Evolutionary conservation across 2,329 filamentous ascomycete genomes (phyloP).

Genomic region (Paramyrothecium sp.): DNA sequence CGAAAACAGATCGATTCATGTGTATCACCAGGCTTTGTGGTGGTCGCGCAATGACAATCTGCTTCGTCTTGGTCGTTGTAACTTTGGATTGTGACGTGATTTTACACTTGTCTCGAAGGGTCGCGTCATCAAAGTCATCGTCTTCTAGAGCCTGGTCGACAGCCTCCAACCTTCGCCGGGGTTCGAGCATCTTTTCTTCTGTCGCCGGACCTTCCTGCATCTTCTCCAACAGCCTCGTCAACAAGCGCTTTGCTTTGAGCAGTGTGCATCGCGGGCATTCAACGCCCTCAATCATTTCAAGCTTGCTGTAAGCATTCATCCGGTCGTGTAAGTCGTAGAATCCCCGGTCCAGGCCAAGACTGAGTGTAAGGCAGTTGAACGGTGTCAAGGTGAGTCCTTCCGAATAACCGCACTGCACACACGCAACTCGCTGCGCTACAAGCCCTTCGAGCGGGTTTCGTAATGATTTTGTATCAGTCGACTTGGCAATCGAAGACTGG

Average conservation of each 20-base stretch:
- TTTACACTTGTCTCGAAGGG: constrained; percentile 61
- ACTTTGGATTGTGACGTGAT: constrained; percentile 67
- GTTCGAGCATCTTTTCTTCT: constrained; percentile 50
- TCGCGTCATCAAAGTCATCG: constrained; percentile 75
- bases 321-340: constrained; percentile 74
- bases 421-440: constrained; percentile 84
- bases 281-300: constrained; percentile 85
- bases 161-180: constrained; percentile 56
- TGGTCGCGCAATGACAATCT: constrained; percentile 79
- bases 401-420: constrained; percentile 79
- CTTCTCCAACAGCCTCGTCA: constrained; percentile 45
- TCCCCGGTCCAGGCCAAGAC: constrained; percentile 61
- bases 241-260: constrained; percentile 49
- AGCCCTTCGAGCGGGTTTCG: constrained; percentile 85
- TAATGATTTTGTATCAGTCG: constrained; percentile 35
- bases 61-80: constrained; percentile 81
- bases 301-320: constrained; percentile 77
- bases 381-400: constrained; percentile 88
- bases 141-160: constrained; percentile 73
- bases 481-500: constrained; percentile 33
- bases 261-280: constrained; percentile 92
- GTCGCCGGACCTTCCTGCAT: constrained; percentile 31
- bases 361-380: constrained; percentile 91
- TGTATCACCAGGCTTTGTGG: constrained; percentile 82
- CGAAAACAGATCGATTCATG: constrained; percentile 88